phyloP scores from a whole-genome alignment of 495 filamentous ascomycete species.

The Haplographium delicatum region DNA sequence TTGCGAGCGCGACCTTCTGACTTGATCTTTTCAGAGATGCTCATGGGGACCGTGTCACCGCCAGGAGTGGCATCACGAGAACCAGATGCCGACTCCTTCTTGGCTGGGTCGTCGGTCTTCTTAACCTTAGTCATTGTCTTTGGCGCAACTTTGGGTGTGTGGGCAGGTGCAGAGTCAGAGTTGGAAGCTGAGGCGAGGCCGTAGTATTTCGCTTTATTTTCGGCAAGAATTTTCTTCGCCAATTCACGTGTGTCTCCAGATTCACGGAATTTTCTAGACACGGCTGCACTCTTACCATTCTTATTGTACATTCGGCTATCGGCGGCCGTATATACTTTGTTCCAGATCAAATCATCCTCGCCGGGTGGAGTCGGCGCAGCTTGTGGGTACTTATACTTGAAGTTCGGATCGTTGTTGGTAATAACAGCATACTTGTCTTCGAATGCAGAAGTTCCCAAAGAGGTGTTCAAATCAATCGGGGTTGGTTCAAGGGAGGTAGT shows the following conservation, averaged over 20 bases:
- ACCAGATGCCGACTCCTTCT: conserved; percentile 9
- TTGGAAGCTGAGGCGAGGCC: not conserved
- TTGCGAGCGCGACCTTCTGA: conserved; percentile 16
- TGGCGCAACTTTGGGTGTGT: conserved; percentile 10
- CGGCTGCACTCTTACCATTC: conserved; percentile 16
- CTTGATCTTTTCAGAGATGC: conserved; percentile 23
- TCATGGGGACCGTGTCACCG: conserved; percentile 13
- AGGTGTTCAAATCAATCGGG: too few species aligned
- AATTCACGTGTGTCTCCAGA: conserved; percentile 17
- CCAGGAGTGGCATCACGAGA: conserved; percentile 20
- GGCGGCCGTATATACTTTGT: conserved; percentile 23
- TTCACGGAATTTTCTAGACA: conserved; percentile 15
- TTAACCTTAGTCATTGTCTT: conserved; percentile 1
- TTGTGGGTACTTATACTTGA: conserved; percentile 25
- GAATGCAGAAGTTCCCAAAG: too few species aligned
- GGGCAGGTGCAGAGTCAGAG: not conserved
- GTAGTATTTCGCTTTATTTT: conserved; percentile 13
- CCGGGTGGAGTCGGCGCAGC: conserved; percentile 20
- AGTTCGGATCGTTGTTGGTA: conserved; percentile 10
- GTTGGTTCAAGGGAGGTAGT: too few species aligned
- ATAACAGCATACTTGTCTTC: conserved; percentile 1
- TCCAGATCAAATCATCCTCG: conserved; percentile 21
- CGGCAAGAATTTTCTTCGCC: conserved; percentile 15
- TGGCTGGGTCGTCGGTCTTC: not conserved
- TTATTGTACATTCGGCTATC: conserved; percentile 23